Evolutionary conservation across 805 yeast species (phyloP), one percentile per base, ranked within the genome.

Genomic region (Spathaspora arborariae): DNA sequence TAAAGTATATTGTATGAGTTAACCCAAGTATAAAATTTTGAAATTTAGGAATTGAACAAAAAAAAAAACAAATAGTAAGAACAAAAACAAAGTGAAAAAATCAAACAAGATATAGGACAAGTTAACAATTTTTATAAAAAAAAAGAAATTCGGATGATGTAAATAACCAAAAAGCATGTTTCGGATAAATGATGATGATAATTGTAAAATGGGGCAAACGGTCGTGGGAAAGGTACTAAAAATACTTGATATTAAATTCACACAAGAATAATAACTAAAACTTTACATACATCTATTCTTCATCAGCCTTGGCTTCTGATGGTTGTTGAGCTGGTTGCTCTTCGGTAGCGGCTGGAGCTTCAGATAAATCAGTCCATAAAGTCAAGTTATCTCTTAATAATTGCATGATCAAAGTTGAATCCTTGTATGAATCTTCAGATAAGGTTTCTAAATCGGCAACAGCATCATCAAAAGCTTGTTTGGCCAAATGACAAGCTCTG

Each of bases 401-500:
- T 82, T 94, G 98, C 99, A 94, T 94, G 68, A 94, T 94, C 70
- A 94, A 83, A 59, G 98, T 94, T 54, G 97, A 90, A 73, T 92
- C 99, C 75, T 92, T 94, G 84, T 94, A 92, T 57, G 96, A 87
- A 77, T 92, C 99, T 76, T 92, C 99, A 40, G 96, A 88, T 67
- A 92, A 80, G 57, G 97, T 88, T 75, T 92, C 99, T 69, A 92
- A 82, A 76, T 94, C 98, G 55, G 99, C 97, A 68, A 92, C 95
- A 55, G 99, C 99, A 67, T 92, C 98, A 72, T 92, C 99, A 60
- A 94, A 92, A 35, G 99, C 98, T 76, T 92, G 97, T 75, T 92
- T 94, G 63, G 99, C 99, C 70, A 92, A 82, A 70, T 91, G 96
- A 73, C 99, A 92, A 59, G 99, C 99, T 73, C 96, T 88, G 70